These are phyloP conservation scores for Amniculicola lignicola DNA, from an alignment of 495 filamentous ascomycete species.

Conservation along the genomic window DNA sequence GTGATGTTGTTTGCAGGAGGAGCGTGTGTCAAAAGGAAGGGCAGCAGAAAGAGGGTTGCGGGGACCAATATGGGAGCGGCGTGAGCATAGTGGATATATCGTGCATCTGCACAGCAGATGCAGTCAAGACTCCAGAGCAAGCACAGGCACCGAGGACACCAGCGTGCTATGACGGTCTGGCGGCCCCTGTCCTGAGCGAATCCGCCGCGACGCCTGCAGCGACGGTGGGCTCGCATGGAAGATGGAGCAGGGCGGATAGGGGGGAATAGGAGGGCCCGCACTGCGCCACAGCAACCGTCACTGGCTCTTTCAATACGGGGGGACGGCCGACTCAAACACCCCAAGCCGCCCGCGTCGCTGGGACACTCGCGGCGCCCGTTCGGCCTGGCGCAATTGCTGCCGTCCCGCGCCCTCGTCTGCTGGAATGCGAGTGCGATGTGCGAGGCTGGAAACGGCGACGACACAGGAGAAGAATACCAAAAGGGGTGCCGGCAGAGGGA, in stretches of 20 bases:
- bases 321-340: too few relatives aligned
- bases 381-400: too few relatives aligned
- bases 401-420: too few relatives aligned
- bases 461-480: too few relatives aligned
- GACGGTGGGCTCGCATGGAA: neutral
- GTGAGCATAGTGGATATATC: neutral
- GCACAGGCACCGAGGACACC: neutral
- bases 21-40: neutral
- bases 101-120: neutral
- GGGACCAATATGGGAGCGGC: neutral
- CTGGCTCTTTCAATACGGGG: too few relatives aligned
- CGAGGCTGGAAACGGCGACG: too few relatives aligned
- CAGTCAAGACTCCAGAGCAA: neutral
- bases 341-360: too few relatives aligned
- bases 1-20: neutral
- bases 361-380: too few relatives aligned
- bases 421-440: too few relatives aligned
- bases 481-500: too few relatives aligned
- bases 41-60: neutral
- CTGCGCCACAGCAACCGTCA: too few relatives aligned
- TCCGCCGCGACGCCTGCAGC: neutral
- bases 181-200: conserved; percentile 3
- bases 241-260: neutral
- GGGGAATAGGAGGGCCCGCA: neutral
- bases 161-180: neutral